Conservation (phyloP, 306 rosid species). For the Dryas octopetala region DNA sequence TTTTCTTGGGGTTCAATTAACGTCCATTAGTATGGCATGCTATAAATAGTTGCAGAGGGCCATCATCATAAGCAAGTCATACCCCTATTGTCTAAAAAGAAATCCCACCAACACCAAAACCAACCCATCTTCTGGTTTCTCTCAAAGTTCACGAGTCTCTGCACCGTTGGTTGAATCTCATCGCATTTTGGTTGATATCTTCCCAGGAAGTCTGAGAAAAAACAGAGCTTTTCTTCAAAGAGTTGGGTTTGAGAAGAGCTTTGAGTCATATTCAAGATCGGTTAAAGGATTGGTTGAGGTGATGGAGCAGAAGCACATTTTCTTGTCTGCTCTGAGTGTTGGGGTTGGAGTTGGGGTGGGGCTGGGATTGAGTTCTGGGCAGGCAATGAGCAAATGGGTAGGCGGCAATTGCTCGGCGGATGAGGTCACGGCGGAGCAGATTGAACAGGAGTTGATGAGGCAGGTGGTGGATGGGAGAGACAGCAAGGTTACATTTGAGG, state of each 20-base stretch:
- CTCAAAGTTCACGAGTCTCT: conserved; percentile 24
- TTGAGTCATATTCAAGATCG: not conserved
- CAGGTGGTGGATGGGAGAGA: conserved; percentile 61
- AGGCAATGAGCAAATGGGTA: conserved; percentile 78
- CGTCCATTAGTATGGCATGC: conserved; percentile 58
- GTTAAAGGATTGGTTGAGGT: conserved; percentile 2
- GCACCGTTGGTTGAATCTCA: conserved; percentile 18
- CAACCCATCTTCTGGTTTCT: conserved; percentile 30
- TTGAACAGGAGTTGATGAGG: conserved; percentile 68
- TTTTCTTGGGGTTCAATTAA: conserved; percentile 40
- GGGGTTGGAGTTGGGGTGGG: conserved; percentile 98
- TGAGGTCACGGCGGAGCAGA: conserved; percentile 64
- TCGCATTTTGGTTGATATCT: conserved; percentile 25
- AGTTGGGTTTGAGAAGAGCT: not conserved
- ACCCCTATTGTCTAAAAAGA: not conserved
- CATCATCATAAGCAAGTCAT: conserved; percentile 25
- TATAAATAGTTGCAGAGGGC: conserved; percentile 42
- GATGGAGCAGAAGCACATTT: conserved; percentile 93
- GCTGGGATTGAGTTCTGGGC: conserved; percentile 77
- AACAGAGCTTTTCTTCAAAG: not conserved
- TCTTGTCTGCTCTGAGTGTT: conserved; percentile 90
- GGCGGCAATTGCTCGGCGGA: conserved; percentile 51
- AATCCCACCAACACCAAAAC: conserved; percentile 14
- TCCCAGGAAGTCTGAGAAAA: not conserved
- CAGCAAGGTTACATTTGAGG: conserved; percentile 54